Evolutionary conservation across 2,329 filamentous ascomycete genomes (phyloP), one percentile per base, ranked within the genome.

Genomic region (Lachnellula arida): DNA sequence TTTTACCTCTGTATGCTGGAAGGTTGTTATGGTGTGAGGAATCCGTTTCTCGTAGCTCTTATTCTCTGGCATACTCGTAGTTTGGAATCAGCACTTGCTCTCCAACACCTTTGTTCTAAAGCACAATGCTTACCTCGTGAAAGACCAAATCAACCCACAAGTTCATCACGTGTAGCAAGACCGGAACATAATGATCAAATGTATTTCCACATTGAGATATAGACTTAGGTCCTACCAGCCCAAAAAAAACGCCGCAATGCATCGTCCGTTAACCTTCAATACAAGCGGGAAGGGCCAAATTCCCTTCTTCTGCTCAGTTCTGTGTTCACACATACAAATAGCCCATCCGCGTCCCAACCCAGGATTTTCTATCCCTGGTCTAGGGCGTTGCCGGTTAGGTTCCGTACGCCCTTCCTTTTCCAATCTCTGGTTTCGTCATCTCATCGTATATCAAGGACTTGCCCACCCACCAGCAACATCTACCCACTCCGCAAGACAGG

Each of bases 391-490:
- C 12, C 22, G 35, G 43, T 42, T 49, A 34, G 28, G 15, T 19
- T 37, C 47, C 49, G 23, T 43, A 49, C 51, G 51, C 51, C 53
- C 34, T 42, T 11, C 28, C 28, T 32, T 32, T 48, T 25, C 28
- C 40, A 46, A 25, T 51, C 17, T 40, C 46, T 28, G 22, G 32
- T 46, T 17, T 54, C 32, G 11, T 40, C 42, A 17, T 28, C 25
- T 53, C 17, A 47, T 50, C 34, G 19, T 44, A 23, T 52, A 58
- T 70, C 65, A 71, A 57, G 69, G 68, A 55, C 68, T 70, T 14
- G 89, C 85, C 91, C 92, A 99, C 57, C 94, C 94, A 65, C 94
- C 94, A 48, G 92, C 93, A 65, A 97, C 91, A 58, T 97, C 91
- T 14, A 99, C 94, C 94, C 94, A 99, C 74, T 99, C 91, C 9